These are phyloP conservation scores for Pestalotiopsis sp. DNA, from an alignment of 2,329 filamentous ascomycete genomes.

Conservation along the genomic window DNA sequence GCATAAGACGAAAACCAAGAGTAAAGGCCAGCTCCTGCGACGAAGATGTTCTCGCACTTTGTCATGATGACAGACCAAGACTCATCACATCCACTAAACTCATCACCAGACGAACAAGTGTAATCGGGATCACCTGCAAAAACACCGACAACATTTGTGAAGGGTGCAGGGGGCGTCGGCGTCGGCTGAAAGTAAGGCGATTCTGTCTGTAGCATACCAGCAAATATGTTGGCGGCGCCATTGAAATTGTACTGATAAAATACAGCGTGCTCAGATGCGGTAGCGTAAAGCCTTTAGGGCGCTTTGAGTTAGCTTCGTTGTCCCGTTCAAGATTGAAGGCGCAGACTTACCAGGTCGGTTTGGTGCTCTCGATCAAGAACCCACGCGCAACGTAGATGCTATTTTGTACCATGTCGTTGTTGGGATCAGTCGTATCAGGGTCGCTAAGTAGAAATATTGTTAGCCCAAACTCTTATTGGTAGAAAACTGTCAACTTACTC, in stretches of 20 bases:
- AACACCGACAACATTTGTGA: conserved; percentile 32
- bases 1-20: not conserved
- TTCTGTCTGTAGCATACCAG: conserved; percentile 44
- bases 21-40: not conserved
- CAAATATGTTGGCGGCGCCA: conserved; percentile 48
- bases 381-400: conserved; percentile 29
- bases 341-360: not conserved
- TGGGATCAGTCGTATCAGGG: conserved; percentile 34
- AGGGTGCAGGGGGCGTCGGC: conserved; percentile 42
- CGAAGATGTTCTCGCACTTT: not conserved
- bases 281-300: conserved; percentile 36
- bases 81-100: not conserved
- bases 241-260: conserved; percentile 55
- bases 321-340: too few species aligned
- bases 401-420: conserved; percentile 22
- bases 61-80: not conserved
- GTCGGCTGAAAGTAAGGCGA: conserved; percentile 41
- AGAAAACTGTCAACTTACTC: conserved; percentile 9
- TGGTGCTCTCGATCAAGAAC: not conserved
- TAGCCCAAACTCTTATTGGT: conserved; percentile 40
- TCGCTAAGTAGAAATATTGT: conserved; percentile 20
- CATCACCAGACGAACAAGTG: not conserved
- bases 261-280: conserved; percentile 50
- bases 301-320: too few species aligned
- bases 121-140: not conserved